Conservation (phyloP, 352 stramenopile genomes). For the Phytophthora melonis region DNA sequence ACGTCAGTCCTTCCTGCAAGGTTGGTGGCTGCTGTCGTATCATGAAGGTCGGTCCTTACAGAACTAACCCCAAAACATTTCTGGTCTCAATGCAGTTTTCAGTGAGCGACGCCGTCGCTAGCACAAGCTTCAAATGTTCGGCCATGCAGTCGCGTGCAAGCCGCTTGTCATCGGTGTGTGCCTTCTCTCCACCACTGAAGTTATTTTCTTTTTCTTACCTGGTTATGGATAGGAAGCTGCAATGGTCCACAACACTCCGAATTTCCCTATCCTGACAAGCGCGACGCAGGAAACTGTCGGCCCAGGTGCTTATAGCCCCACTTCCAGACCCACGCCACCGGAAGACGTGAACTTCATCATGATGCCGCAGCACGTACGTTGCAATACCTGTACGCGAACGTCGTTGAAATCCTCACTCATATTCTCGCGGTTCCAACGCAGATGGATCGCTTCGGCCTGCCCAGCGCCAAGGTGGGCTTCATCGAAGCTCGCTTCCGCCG, state of each 20-base stretch:
- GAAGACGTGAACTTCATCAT: slow-evolving; percentile 78
- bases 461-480: slow-evolving; percentile 52
- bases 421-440: background rate
- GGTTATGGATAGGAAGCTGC: slow-evolving; percentile 75
- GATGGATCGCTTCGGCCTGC: slow-evolving; percentile 73
- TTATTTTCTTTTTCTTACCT: no score
- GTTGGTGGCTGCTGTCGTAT: slow-evolving; percentile 15
- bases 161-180: slow-evolving; percentile 64
- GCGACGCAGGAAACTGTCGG: slow-evolving; percentile 60
- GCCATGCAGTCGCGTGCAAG: slow-evolving; percentile 65
- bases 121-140: slow-evolving; percentile 71
- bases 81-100: slow-evolving; percentile 69
- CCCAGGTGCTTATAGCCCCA: slow-evolving; percentile 60
- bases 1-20: slow-evolving; percentile 75
- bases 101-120: slow-evolving; percentile 68
- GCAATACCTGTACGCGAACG: background rate
- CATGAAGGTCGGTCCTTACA: background rate
- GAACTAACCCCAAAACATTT: background rate
- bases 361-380: slow-evolving; percentile 70
- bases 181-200: background rate
- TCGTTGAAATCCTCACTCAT: background rate
- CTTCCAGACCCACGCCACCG: slow-evolving; percentile 20
- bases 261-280: slow-evolving; percentile 67
- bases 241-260: slow-evolving; percentile 81
- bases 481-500: slow-evolving; percentile 75